Base-by-base conservation (phyloP, 805 yeast species). In the Candida golubevii region DNA sequence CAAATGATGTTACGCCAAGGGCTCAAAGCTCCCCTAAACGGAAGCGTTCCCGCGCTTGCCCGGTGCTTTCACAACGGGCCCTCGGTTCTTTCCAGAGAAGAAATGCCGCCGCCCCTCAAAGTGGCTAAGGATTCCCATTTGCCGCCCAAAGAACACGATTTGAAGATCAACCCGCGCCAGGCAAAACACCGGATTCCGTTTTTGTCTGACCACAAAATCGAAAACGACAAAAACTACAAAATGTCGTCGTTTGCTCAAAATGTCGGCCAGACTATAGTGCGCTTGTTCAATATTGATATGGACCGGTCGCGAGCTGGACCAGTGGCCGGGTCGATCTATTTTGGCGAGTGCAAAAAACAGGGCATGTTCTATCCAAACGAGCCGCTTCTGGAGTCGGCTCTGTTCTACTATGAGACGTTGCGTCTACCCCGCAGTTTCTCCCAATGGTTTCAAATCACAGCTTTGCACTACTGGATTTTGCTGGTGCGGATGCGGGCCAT, bases 361-460 rank as follows among this genome's bases (percentile, higher is more conserved):
- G 96, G 88, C 4, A 65, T 86, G 55, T 85, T 79, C 62, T 83
- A 77, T 51, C 86, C 83, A n/a, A 74, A 83, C 47, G 90, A 84
- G 59, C 82, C 79, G 33, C 68, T 86, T 34, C 77, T 86, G 4
- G 80, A 78, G 14, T 77, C 86, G 6, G 96, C 97, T 1, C 71
- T 70, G 43, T 93, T 88, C 61, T 93, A 88, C 74, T 93, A 88
- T 61, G 85, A 87, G 43, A 85, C 90, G 10, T 69, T 93, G 45
- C 83, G 79, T 26, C 70, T 93, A 58, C 96, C 96, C 31, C 75
- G 78, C 60, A 84, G 97, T 0, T 90, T 91, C 60, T 80, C 91
- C n/a, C 95, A 89, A 64, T 91, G 97, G 96, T 91, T 84, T 63
- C 98, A 91, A 66, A 85, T 93, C 49, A 86, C 96, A 7, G 73